Percentiles rank a stretch among this genome's conserved stretches.
phyloP scores from a whole-genome alignment of 495 filamentous ascomycete genomes.

The Entonaema liquescens region DNA sequence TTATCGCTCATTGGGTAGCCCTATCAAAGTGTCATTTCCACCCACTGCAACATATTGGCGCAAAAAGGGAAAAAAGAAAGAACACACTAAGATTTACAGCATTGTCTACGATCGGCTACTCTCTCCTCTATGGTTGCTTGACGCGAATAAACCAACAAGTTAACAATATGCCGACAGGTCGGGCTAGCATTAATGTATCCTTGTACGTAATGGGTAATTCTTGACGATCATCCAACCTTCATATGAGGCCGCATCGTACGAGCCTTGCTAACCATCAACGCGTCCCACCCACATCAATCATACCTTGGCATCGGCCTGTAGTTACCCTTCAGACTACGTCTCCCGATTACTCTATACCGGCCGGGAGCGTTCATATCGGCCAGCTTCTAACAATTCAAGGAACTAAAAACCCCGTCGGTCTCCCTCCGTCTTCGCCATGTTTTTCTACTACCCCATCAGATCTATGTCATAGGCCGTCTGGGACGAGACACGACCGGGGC shows the following conservation, averaged over 20 bases:
- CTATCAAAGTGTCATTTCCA: slow-evolving; percentile 28
- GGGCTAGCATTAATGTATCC: slow-evolving; percentile 14
- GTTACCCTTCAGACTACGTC: slow-evolving; percentile 8
- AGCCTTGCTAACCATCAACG: slow-evolving; percentile 19
- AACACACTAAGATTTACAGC: slow-evolving; percentile 11
- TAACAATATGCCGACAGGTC: slow-evolving; percentile 31
- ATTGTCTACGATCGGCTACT: slow-evolving; percentile 8
- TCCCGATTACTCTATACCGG: slow-evolving; percentile 24
- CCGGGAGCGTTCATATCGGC: slow-evolving; percentile 21
- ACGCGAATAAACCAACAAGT: slow-evolving; percentile 2
- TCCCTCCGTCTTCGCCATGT: background rate
- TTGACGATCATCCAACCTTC: slow-evolving; percentile 23
- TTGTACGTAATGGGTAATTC: slow-evolving; percentile 34
- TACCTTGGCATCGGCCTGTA: slow-evolving; percentile 12
- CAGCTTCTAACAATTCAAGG: background rate
- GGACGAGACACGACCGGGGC: slow-evolving; percentile 13
- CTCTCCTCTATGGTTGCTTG: background rate
- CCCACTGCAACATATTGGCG: slow-evolving; percentile 10
- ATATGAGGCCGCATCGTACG: slow-evolving; percentile 27
- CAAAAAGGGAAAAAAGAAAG: background rate
- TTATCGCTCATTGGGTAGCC: slow-evolving; percentile 28
- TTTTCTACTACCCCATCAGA: slow-evolving; percentile 27
- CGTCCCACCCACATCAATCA: slow-evolving; percentile 24
- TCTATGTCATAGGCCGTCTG: slow-evolving; percentile 21
- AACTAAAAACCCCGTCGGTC: background rate